A percentile compares a stretch with the other conserved stretches of the same genome.
Conservation (phyloP, 2,329 filamentous ascomycete species). For the Colletotrichum spaethianum region DNA sequence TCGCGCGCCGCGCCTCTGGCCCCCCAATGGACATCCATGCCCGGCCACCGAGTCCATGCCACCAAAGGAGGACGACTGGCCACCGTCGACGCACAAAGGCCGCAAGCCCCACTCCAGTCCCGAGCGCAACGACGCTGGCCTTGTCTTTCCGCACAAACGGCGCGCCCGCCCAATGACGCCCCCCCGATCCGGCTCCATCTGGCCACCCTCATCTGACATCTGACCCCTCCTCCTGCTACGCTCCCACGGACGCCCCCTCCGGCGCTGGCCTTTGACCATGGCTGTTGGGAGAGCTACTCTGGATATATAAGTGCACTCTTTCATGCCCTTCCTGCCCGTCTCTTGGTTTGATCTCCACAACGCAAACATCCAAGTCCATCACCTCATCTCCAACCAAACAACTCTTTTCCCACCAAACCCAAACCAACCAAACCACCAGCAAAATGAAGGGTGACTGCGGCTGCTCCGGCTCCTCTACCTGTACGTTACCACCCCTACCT, state of each 20-base stretch:
- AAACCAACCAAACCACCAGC: slow-evolving; percentile 39
- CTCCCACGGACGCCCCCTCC: slow-evolving; percentile 11
- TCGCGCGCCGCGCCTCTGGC: background rate
- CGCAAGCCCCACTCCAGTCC: slow-evolving; percentile 33
- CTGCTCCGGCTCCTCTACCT: slow-evolving; percentile 44
- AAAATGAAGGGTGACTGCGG: slow-evolving; percentile 46
- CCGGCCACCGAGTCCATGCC: slow-evolving; percentile 12
- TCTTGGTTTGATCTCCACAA: slow-evolving; percentile 5
- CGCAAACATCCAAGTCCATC: slow-evolving; percentile 27
- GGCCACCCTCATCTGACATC: slow-evolving; percentile 41
- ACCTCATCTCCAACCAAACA: slow-evolving; percentile 26
- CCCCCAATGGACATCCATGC: slow-evolving; percentile 16
- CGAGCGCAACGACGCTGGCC: slow-evolving; percentile 9
- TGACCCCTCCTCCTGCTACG: slow-evolving; percentile 32
- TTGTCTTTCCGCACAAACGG: slow-evolving; percentile 32
- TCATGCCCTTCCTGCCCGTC: background rate
- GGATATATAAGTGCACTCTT: slow-evolving; percentile 38
- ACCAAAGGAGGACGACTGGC: slow-evolving; percentile 29
- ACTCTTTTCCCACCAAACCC: slow-evolving; percentile 14
- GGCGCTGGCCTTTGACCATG: background rate
- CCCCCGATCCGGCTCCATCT: slow-evolving; percentile 38
- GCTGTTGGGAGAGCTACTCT: slow-evolving; percentile 5
- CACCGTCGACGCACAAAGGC: slow-evolving; percentile 39
- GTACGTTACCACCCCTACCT: slow-evolving; percentile 21
- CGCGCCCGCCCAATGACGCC: slow-evolving; percentile 31